Evolutionary conservation across 805 yeast genomes (phyloP).

Genomic region (Komagataella mondaviorum): DNA sequence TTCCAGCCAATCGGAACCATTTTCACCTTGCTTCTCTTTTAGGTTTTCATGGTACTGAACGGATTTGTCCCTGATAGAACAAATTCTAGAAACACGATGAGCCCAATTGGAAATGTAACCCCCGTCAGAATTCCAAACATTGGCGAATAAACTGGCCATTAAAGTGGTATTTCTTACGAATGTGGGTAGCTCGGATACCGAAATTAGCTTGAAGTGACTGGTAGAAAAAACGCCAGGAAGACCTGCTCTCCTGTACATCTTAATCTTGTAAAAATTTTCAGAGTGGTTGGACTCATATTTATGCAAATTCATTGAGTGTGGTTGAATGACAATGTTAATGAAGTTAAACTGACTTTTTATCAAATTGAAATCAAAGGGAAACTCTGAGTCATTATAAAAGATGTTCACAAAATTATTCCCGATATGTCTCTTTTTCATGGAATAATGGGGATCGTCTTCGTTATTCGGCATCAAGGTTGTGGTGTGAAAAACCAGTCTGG

Average conservation of each 20-base stretch:
- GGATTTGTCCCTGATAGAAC: background rate
- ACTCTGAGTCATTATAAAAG: conserved; percentile 65
- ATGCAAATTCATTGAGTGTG: conserved; percentile 13
- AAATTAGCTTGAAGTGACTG: conserved; percentile 58
- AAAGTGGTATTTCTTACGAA: conserved; percentile 57
- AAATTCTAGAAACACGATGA: conserved; percentile 28
- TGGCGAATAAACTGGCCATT: conserved; percentile 59
- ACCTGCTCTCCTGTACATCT: conserved; percentile 49
- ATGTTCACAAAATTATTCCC: conserved; percentile 79
- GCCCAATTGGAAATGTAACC: conserved; percentile 53
- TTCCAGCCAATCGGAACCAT: background rate
- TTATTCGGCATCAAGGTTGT: conserved; percentile 69
- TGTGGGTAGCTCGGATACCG: conserved; percentile 42
- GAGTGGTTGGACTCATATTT: conserved; percentile 5
- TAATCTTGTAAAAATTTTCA: conserved; percentile 39
- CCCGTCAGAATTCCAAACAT: conserved; percentile 56
- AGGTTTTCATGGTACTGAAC: background rate
- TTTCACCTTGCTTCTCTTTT: conserved; percentile 4
- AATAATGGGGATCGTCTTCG: conserved; percentile 24
- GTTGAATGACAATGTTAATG: conserved; percentile 65
- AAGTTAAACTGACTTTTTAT: conserved; percentile 75
- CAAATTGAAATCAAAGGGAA: conserved; percentile 53
- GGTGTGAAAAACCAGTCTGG: conserved; percentile 66
- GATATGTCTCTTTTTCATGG: conserved; percentile 67
- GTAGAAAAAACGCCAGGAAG: conserved; percentile 71